Base-by-base conservation (phyloP, 306 rosid species). In the Lathyrus oleraceus region DNA sequence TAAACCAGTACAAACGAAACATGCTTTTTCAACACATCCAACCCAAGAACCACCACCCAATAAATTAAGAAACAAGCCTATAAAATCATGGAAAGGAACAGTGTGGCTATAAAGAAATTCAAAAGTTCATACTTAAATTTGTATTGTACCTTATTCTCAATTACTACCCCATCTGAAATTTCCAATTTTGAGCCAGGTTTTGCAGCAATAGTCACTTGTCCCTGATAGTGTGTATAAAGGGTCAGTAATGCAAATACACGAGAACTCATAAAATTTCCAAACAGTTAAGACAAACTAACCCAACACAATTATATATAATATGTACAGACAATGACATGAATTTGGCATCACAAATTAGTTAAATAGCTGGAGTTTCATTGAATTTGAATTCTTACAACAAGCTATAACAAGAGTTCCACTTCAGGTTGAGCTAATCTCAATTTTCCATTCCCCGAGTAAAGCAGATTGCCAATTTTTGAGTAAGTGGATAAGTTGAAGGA, bases 121-220 rank as follows among this genome's bases (percentile, higher is more conserved):
- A 15, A 59, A 71, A 65, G 43, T 35, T 45, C 77, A 57, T 13
- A 59, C n/a, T 5, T 10, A 64, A 42, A 25, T 30, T 19, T 65
- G 61, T 28, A 30, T 49, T 19, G 53, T 67, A 85, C 97, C 97
- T 86, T 78, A 70, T 86, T 86, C 63, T 83, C 88, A 57, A 90
- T 75, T 39, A 85, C 81, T 2, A 44, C 77, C 48, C 92, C 88
- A 57, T 85, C 88, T 0, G 97, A 90, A 65, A 90, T 88, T 85
- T 90, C 90, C 82, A 88, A 67, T 63, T 80, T 86, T 72, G 69
- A 56, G 32, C 85, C 92, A 4, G 97, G 84, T 67, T 88, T 78
- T 53, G 92, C 92, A 71, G 61, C 53, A 19, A 88, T 80, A 48
- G 60, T 83, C 47, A 90, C 95, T 51, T 67, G 78, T 69, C 97